A percentile compares a stretch with the other conserved stretches of the same genome.
These are phyloP conservation scores for Tilletia walkeri DNA, from an alignment of 1,284 basidiomycete genomes.

Conservation along the genomic window DNA sequence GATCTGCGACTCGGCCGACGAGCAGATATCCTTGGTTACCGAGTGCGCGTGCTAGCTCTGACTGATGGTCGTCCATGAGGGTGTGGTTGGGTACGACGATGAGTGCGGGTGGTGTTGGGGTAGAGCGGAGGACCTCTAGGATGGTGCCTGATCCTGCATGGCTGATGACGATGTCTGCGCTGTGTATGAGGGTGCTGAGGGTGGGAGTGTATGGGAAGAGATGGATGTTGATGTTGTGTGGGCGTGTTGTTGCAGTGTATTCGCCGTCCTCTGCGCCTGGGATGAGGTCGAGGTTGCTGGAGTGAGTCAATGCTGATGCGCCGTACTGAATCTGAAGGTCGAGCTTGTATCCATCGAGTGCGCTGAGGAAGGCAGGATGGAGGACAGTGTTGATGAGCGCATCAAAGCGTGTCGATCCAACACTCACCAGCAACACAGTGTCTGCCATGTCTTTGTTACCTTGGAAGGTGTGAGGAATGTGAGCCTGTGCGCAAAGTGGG, in stretches of 20 bases:
- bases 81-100: slow-evolving; percentile 86
- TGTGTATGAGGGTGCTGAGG: slow-evolving; percentile 58
- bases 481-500: too few species aligned
- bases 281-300: slow-evolving; percentile 24
- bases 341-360: slow-evolving; percentile 19
- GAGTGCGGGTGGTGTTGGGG: slow-evolving; percentile 62
- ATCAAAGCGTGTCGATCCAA: slow-evolving; percentile 46
- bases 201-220: slow-evolving; percentile 36
- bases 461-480: background rate
- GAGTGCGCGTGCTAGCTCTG: slow-evolving; percentile 77
- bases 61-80: slow-evolving; percentile 89
- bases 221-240: too few species aligned
- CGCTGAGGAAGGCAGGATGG: slow-evolving; percentile 26
- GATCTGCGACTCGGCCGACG: background rate
- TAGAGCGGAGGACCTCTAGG: slow-evolving; percentile 74
- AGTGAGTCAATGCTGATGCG: slow-evolving; percentile 26
- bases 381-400: slow-evolving; percentile 35
- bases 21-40: slow-evolving; percentile 19
- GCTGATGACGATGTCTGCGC: slow-evolving; percentile 77
- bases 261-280: slow-evolving; percentile 28
- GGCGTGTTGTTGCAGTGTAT: slow-evolving; percentile 10
- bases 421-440: slow-evolving; percentile 36
- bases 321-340: slow-evolving; percentile 32
- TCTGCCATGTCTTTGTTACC: background rate
- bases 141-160: slow-evolving; percentile 94